Evolutionary conservation across 306 rosid genomes (phyloP), one percentile per base, ranked within the genome.

Genomic region (Corylus avellana): DNA sequence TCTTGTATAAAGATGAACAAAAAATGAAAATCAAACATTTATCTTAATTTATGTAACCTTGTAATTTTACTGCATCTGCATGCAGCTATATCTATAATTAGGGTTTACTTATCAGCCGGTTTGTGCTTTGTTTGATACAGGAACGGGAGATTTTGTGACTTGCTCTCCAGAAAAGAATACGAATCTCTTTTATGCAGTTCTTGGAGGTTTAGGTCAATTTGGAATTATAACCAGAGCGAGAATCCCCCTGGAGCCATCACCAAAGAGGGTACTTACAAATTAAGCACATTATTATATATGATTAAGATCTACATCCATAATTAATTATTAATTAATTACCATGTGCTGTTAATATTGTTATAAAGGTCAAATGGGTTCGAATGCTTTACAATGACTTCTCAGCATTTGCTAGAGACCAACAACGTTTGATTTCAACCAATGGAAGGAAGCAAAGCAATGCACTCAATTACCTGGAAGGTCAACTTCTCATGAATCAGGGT

Each of bases 151-250:
- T 44, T 72, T 87, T 49, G 87, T 92, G 80, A 87, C 89, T 11
- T 92, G 97, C 68, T 87, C 93, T 17, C 27, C 83, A 14, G 47
- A 86, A 17, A 81, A 54, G 3, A 89, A 90, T 84, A 32, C 87
- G 3, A 88, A 92, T 77, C 86, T 92, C 20, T 92, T 92, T 61
- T 72, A 83, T 74, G 91, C 87, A 0, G 97, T 89, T 76, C 97
- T 92, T 29, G 97, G 97, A 17, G 97, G 97, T 1, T 82, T 92
- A 42, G 97, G 97, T 59, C 97, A 92, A 62, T 90, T 92, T 78
- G 97, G 97, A 80, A 84, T 92, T 49, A 89, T 92, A 75, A 76
- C 91, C 20, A 87, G 92, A 76, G 97, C 95, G 14, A 92, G 95
- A 87, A 90, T 92, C 16, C 86, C 88, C 66, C 92, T 92, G 17